Evolutionary conservation across 768 basidiomycete species (phyloP).

Genomic region (Boletus edulis): DNA sequence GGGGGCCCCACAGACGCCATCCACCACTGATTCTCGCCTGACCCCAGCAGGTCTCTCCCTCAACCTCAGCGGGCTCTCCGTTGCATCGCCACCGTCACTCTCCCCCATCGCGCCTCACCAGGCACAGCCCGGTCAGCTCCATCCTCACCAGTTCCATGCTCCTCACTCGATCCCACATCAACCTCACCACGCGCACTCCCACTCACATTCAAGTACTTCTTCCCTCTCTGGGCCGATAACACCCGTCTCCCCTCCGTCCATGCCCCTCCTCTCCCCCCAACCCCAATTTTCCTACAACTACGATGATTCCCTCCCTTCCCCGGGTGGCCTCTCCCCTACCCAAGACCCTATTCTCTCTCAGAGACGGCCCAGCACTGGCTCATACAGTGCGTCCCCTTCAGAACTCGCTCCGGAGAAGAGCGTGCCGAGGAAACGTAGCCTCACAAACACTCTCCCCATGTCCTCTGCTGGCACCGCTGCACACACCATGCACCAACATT

Average conservation of each 20-base stretch:
- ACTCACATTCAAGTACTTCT: constrained; percentile 23
- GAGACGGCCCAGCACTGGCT: constrained; percentile 37
- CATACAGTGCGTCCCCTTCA: constrained; percentile 44
- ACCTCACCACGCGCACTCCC: constrained; percentile 18
- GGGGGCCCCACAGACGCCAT: constrained; percentile 11
- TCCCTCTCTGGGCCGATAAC: constrained; percentile 50
- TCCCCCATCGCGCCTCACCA: constrained; percentile 57
- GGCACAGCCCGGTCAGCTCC: constrained; percentile 45
- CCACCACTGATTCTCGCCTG: constrained; percentile 14
- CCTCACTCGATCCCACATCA: constrained; percentile 38
- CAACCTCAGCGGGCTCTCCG: constrained; percentile 65
- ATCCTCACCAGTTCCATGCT: constrained; percentile 58
- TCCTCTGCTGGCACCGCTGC: constrained; percentile 1
- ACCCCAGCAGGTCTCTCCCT: constrained; percentile 47
- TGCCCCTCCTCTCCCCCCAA: constrained; percentile 44
- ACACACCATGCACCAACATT: constrained; percentile 25
- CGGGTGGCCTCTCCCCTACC: constrained; percentile 25
- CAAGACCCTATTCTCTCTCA: constrained; percentile 30
- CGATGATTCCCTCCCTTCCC: constrained; percentile 33
- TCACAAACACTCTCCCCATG: constrained; percentile 45
- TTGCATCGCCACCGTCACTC: constrained; percentile 62
- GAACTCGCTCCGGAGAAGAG: constrained; percentile 46
- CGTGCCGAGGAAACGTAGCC: constrained; percentile 67
- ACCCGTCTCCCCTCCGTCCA: constrained; percentile 50
- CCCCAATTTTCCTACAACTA: constrained; percentile 53